phyloP scores from a whole-genome alignment of 2,329 filamentous ascomycete species.

The Botryotinia globosa region DNA sequence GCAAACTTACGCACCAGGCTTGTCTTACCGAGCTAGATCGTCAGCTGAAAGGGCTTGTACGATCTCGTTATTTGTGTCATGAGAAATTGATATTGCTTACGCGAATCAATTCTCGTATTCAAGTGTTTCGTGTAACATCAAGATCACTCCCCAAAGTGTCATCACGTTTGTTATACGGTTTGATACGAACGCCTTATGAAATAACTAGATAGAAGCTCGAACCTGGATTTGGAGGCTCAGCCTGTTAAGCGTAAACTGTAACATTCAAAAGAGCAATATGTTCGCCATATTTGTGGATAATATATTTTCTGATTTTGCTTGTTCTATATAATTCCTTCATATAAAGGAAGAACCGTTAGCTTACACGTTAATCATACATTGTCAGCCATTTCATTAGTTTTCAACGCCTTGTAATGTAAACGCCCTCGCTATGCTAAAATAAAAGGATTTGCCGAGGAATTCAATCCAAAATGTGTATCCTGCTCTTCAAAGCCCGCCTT shows the following conservation, averaged over 20 bases:
- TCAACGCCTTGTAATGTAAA: slow-evolving; percentile 12
- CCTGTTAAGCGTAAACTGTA: not conserved
- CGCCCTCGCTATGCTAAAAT: slow-evolving; percentile 9
- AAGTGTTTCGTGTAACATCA: not conserved
- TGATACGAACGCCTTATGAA: not conserved
- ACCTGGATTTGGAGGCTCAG: not conserved
- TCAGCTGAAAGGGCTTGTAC: slow-evolving; percentile 10
- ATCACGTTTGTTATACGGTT: not conserved
- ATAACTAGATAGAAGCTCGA: not conserved
- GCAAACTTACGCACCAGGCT: not conserved
- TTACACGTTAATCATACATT: slow-evolving; percentile 17
- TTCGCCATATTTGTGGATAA: not conserved
- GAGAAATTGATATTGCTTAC: slow-evolving; percentile 2
- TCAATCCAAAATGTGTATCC: not conserved
- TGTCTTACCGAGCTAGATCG: not conserved
- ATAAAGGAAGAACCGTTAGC: not conserved
- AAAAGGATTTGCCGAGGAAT: slow-evolving; percentile 7
- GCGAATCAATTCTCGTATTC: slow-evolving; percentile 1
- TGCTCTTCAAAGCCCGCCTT: not conserved
- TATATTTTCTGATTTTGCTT: not conserved
- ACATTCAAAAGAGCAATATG: not conserved
- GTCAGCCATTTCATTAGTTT: slow-evolving; percentile 1
- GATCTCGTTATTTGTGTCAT: not conserved
- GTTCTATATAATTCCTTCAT: not conserved
- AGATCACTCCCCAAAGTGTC: not conserved